Conservation (phyloP, 495 filamentous ascomycete species). For the Letharia lupina region DNA sequence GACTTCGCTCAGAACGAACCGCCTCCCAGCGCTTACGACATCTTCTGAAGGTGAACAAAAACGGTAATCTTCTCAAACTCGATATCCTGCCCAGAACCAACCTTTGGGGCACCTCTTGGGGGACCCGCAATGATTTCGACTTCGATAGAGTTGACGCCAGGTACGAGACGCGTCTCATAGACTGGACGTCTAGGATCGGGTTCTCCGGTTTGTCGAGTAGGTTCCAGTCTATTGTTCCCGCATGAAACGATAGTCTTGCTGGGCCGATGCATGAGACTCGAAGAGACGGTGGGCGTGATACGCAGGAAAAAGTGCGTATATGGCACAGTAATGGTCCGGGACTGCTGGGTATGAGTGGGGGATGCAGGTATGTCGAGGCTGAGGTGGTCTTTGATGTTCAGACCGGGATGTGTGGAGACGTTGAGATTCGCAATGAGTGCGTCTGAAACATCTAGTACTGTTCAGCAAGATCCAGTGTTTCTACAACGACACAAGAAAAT, state of each 20-base stretch:
- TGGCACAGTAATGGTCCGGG: conserved; percentile 57
- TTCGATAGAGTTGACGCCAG: conserved; percentile 59
- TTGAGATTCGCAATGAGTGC: conserved; percentile 59
- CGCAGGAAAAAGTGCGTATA: conserved; percentile 55
- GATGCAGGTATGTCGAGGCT: conserved; percentile 53
- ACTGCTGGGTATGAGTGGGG: conserved; percentile 53
- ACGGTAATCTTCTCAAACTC: conserved; percentile 63
- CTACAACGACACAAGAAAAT: conserved; percentile 9
- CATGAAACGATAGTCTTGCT: conserved; percentile 56
- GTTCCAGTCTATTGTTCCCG: conserved; percentile 38
- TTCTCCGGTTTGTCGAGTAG: conserved; percentile 39
- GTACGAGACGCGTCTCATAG: conserved; percentile 52
- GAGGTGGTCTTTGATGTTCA: conserved; percentile 47
- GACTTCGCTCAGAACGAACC: background rate
- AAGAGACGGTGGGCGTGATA: conserved; percentile 51
- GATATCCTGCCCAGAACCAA: conserved; percentile 45
- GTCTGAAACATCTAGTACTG: conserved; percentile 37
- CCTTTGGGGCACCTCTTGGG: conserved; percentile 46
- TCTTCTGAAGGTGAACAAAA: conserved; percentile 45
- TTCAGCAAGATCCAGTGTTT: conserved; percentile 13
- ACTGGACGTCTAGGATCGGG: conserved; percentile 40
- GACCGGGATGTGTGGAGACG: conserved; percentile 55
- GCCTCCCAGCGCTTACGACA: background rate
- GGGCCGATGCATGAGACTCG: conserved; percentile 48
- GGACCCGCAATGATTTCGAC: conserved; percentile 57